These are phyloP conservation scores for Aureobasidium sp. DNA, from an alignment of 2,329 filamentous ascomycete species.

Conservation along the genomic window DNA sequence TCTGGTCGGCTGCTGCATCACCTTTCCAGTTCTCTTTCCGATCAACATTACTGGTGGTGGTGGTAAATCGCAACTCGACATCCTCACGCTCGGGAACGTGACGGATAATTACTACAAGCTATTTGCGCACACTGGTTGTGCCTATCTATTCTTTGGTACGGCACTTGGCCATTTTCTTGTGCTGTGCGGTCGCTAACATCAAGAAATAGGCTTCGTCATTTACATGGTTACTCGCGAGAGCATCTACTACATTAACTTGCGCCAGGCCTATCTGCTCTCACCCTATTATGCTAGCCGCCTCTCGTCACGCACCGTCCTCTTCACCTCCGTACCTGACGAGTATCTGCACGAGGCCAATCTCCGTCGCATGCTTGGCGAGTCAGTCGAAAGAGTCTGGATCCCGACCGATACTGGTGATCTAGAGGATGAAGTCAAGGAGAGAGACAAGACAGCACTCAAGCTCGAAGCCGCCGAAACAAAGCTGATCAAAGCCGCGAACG, in stretches of 20 bases:
- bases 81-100: slow-evolving; percentile 74
- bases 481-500: slow-evolving; percentile 73
- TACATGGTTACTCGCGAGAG: slow-evolving; percentile 81
- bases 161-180: not conserved
- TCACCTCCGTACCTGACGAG: slow-evolving; percentile 71
- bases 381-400: slow-evolving; percentile 80
- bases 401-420: slow-evolving; percentile 69
- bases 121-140: slow-evolving; percentile 74
- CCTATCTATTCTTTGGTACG: slow-evolving; percentile 70
- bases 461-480: slow-evolving; percentile 83
- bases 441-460: slow-evolving; percentile 71
- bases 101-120: slow-evolving; percentile 57
- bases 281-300: slow-evolving; percentile 77
- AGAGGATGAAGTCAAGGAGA: slow-evolving; percentile 71
- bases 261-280: slow-evolving; percentile 84
- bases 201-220: slow-evolving; percentile 61
- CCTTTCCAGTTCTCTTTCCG: slow-evolving; percentile 83
- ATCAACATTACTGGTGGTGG: slow-evolving; percentile 78
- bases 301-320: slow-evolving; percentile 83
- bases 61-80: slow-evolving; percentile 59
- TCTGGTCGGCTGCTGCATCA: slow-evolving; percentile 74
- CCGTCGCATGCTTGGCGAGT: slow-evolving; percentile 70
- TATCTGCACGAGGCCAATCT: slow-evolving; percentile 74
- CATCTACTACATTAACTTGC: slow-evolving; percentile 86
- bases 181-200: not conserved